Base-by-base conservation (phyloP, 805 yeast genomes). In the Pichia paraexigua region DNA sequence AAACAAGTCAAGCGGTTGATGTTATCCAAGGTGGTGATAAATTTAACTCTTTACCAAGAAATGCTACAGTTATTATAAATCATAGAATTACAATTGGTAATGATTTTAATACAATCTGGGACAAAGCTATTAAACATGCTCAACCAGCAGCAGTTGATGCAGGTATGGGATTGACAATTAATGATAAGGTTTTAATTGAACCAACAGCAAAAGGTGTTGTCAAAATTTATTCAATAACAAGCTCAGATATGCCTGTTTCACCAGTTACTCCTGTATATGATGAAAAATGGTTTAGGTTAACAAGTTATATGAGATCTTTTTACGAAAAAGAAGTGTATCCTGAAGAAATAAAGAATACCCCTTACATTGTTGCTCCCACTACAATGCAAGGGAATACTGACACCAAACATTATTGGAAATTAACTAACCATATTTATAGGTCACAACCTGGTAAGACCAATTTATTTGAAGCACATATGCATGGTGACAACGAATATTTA, bases 1-100 rank as follows among this genome's bases (percentile, higher is more conserved):
- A 75, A 50, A 85, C 92, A 0, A 75, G 87, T 9, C 87, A 81
- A 64, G 85, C 91, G 0, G 73, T 76, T 41, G 89, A 83, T 60
- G 72, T 83, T 22, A 73, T 87, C 52, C 61, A 66, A 12, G 94
- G 94, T 35, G 95, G 95, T 37, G 75, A 80, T 50, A 87, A 87
- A 66, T 72, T 81, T 27, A 87, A 87, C 62, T 89, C 94, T 1
- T 68, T 86, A 44, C 94, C 95, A 1, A 91, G 85, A 62, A 67
- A 72, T 25, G 78, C 78, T 3, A 64, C 68, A 32, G 71, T 80
- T 46, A 61, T 73, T 35, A 71, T 83, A 42, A 85, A 87, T 66
- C 85, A 84, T 61, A 73, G 94, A 60, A 72, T 67, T 45, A 30
- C 70, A 64, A 70, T 71, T 18, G 60, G 60, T 9, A 56, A 63